Conservation (phyloP, 2,329 filamentous ascomycete species). For the Aspergillus proliferans region DNA sequence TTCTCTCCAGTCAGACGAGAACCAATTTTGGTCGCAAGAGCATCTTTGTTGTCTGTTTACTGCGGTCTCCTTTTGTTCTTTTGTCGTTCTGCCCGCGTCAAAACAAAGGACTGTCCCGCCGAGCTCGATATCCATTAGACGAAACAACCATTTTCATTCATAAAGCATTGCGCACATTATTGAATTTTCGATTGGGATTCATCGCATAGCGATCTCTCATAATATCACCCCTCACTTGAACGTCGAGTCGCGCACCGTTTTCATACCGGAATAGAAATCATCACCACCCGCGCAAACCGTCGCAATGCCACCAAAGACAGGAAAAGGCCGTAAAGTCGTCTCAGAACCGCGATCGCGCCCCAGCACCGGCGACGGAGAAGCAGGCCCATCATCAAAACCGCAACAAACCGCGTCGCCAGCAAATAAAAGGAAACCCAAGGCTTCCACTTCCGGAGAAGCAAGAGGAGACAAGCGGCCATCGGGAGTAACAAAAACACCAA, state of each 20-base stretch:
- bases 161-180: background rate
- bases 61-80: background rate
- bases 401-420: slow-evolving; percentile 3
- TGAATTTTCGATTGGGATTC: background rate
- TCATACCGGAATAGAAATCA: background rate
- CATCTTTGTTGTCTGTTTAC: background rate
- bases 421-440: slow-evolving; percentile 13
- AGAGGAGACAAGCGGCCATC: slow-evolving; percentile 18
- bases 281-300: background rate
- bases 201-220: background rate
- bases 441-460: slow-evolving; percentile 7
- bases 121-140: background rate
- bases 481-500: slow-evolving; percentile 9
- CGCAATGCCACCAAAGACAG: slow-evolving; percentile 27
- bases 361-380: slow-evolving; percentile 1
- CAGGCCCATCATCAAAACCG: slow-evolving; percentile 11
- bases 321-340: slow-evolving; percentile 11
- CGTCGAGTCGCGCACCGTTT: background rate
- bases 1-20: no score
- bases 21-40: background rate
- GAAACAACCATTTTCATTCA: background rate
- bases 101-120: background rate
- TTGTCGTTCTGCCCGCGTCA: background rate
- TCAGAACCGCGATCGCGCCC: slow-evolving; percentile 5
- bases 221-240: background rate